Base-by-base conservation (phyloP, 257 asterid species). In the Haberlea rhodopensis region DNA sequence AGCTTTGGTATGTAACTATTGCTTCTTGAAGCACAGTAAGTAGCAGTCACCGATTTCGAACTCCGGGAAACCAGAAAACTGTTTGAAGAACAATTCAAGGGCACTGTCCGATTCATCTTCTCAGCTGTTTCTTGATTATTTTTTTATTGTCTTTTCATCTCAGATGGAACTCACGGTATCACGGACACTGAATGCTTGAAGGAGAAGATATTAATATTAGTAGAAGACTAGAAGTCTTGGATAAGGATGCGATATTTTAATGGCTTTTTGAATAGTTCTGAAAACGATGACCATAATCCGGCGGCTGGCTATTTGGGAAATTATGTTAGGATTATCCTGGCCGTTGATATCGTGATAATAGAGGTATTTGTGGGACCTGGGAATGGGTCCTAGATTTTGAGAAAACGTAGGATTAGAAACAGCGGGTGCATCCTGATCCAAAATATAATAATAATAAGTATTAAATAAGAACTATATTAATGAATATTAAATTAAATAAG, bases 1-100 rank as follows among this genome's bases (percentile, higher is more conserved):
- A 88, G 79, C 88, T 87, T 91, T 3, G 98, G 98, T 51, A 88
- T 78, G 52, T 32, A 58, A 11, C 76, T 74, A 67, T 72, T 37
- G 66, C 55, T 74, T 63, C 90, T 82, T 11, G 87, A 76, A 73
- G 85, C 82, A 70, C 87, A 88, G 59, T 79, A 74, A 51, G 85
- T 65, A 22, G 67, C 60, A 8, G 75, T 66, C 65, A 49, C 71
- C 7, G 70, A 62, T 58, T 74, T 76, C 6, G 88, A 63, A 54
- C 60, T 16, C 54, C 65, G 71, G 59, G 25, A 0, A 8, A 46
- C 73, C 53, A 74, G 13, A 67, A 73, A 45, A 69, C 53, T 37
- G 67, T 77, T 69, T 2, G 62, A 27, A n/a, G 84, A 74, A 40
- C 74, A 79, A 59, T 66, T 77, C 48, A 83, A 68, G 4, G 80